These are phyloP conservation scores for Nitzschia palea DNA, from an alignment of 108 stramenopile genomes.

Conservation along the genomic window DNA sequence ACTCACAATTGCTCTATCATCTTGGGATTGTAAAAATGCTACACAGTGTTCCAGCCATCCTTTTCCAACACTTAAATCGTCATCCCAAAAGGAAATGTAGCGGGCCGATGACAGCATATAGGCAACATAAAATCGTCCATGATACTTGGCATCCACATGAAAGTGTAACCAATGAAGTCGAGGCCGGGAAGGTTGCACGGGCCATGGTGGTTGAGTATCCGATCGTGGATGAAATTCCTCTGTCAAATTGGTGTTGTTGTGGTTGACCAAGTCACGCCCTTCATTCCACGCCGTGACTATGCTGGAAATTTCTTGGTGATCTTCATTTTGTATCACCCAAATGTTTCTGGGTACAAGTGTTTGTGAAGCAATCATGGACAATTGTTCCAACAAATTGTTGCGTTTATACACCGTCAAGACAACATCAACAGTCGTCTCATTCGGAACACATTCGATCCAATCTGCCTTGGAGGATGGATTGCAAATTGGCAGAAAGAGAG, in stretches of 20 bases:
- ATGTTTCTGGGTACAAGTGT: neutral
- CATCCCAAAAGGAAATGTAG: slow-evolving; percentile 16
- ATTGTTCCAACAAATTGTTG: slow-evolving; percentile 2
- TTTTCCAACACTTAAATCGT: slow-evolving; percentile 1
- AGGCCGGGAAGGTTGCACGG: neutral
- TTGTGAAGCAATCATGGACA: slow-evolving; percentile 1
- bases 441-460: slow-evolving; percentile 16
- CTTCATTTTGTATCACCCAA: neutral
- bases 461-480: neutral
- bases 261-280: neutral
- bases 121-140: slow-evolving; percentile 15
- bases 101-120: slow-evolving; percentile 2
- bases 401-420: slow-evolving; percentile 13
- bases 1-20: slow-evolving; percentile 5
- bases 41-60: slow-evolving; percentile 6
- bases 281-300: neutral
- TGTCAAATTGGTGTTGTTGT: neutral
- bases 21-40: neutral
- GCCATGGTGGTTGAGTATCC: neutral
- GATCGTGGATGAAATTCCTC: neutral
- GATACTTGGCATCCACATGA: neutral
- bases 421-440: neutral
- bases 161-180: slow-evolving; percentile 2
- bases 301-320: neutral
- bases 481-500: neutral